Conservation (phyloP, 2,329 filamentous ascomycete species). For the Tolypocladium ophioglossoides region DNA sequence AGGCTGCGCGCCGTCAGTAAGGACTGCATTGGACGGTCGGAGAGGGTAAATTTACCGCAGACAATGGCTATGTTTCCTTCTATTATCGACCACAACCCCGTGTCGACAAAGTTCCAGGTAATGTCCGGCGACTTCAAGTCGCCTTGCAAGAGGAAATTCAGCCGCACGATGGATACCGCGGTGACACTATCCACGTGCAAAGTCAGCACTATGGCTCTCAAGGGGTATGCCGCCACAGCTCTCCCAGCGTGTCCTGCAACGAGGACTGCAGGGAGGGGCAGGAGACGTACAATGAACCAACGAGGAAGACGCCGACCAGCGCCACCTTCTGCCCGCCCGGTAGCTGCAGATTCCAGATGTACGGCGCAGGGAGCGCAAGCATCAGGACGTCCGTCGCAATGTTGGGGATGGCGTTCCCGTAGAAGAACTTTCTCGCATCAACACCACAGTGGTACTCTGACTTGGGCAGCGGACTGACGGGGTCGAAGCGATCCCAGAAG, state of each 20-base stretch:
- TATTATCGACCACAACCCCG: constrained; percentile 12
- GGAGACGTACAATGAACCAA: constrained; percentile 13
- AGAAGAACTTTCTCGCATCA: constrained; percentile 13
- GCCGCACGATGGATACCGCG: constrained; percentile 7
- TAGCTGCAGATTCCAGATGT: constrained; percentile 15
- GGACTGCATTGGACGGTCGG: not conserved
- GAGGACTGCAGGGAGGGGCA: not conserved
- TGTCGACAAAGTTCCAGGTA: constrained; percentile 13
- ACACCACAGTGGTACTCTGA: constrained; percentile 8
- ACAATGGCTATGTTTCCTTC: constrained; percentile 14
- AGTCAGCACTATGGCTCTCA: not conserved
- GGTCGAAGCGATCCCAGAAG: constrained; percentile 10
- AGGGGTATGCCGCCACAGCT: not conserved
- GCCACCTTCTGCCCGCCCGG: constrained; percentile 12
- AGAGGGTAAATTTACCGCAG: constrained; percentile 9
- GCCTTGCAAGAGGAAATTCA: constrained; percentile 3
- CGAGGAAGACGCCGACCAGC: constrained; percentile 12
- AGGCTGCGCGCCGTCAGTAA: constrained; percentile 2
- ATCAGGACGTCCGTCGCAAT: constrained; percentile 17
- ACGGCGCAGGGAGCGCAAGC: constrained; percentile 15
- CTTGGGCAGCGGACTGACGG: constrained; percentile 5
- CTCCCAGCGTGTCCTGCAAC: not conserved
- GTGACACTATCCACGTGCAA: constrained; percentile 2
- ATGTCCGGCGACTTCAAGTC: constrained; percentile 11
- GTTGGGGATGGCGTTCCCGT: constrained; percentile 16